Evolutionary conservation across 306 rosid genomes (phyloP).

Genomic region (Herpetospermum pedunculosum): DNA sequence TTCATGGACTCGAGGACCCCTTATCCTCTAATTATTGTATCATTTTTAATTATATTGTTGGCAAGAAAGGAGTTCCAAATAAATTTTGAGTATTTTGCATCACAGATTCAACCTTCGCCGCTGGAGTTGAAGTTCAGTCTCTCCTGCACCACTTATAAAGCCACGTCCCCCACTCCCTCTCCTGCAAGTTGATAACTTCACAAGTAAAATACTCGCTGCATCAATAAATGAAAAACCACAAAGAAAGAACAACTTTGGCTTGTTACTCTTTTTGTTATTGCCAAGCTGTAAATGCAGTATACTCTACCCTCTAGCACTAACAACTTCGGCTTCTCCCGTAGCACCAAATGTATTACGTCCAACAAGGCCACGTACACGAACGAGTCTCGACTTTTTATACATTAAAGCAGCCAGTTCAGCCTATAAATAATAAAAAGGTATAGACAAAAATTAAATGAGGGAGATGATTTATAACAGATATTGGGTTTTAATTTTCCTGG

Average conservation of each 20-base stretch:
- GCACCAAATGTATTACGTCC: constrained; percentile 74
- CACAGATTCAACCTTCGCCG: constrained; percentile 54
- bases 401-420: constrained; percentile 89
- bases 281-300: not conserved
- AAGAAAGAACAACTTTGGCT: not conserved
- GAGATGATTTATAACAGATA: not conserved
- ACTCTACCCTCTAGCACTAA: constrained; percentile 80
- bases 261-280: not conserved
- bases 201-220: not conserved
- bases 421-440: constrained; percentile 21
- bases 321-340: constrained; percentile 77
- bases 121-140: constrained; percentile 95
- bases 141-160: constrained; percentile 96
- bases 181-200: constrained; percentile 31
- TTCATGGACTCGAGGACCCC: not conserved
- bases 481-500: not conserved
- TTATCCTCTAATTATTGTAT: not conserved
- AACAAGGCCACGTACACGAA: constrained; percentile 49
- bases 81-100: not conserved
- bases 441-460: not conserved
- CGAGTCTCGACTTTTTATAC: constrained; percentile 79
- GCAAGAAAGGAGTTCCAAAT: not conserved
- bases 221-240: not conserved
- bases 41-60: not conserved
- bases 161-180: constrained; percentile 95